These are phyloP conservation scores for Leccinum solheimii DNA, from an alignment of 1,284 basidiomycete genomes.

Conservation along the genomic window DNA sequence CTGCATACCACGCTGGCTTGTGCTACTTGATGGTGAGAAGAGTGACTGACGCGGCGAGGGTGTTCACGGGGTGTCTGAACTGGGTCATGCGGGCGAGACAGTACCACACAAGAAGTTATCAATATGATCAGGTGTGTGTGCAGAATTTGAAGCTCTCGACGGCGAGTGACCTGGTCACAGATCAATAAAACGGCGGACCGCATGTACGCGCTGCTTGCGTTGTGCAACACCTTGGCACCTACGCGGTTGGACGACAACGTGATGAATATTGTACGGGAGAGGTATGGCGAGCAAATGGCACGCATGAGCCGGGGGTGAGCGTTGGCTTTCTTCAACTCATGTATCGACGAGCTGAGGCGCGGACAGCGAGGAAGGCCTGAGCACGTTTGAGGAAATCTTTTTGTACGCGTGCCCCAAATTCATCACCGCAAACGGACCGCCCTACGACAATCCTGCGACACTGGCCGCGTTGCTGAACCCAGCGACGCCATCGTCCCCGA, in stretches of 20 bases:
- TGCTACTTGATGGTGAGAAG: constrained; percentile 95
- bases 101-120: constrained; percentile 94
- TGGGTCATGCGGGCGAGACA: constrained; percentile 92
- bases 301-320: constrained; percentile 82
- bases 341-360: constrained; percentile 1
- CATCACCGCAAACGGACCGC: constrained; percentile 91
- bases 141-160: not conserved
- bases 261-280: constrained; percentile 89
- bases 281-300: constrained; percentile 87
- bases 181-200: constrained; percentile 97
- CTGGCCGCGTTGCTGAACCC: constrained; percentile 57
- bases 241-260: constrained; percentile 93
- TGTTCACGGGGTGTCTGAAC: constrained; percentile 91
- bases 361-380: constrained; percentile 67
- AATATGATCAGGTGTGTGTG: constrained; percentile 83
- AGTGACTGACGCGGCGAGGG: constrained; percentile 93
- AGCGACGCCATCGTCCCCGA: constrained; percentile 33
- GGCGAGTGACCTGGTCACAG: constrained; percentile 38
- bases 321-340: not conserved
- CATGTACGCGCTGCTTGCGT: constrained; percentile 95
- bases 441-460: constrained; percentile 81
- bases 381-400: constrained; percentile 94
- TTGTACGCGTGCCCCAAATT: constrained; percentile 95
- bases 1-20: constrained; percentile 95
- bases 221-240: constrained; percentile 91